These are phyloP conservation scores for Cladosporium sphaerospermum DNA, from an alignment of 2,329 filamentous ascomycete genomes.

Conservation along the genomic window DNA sequence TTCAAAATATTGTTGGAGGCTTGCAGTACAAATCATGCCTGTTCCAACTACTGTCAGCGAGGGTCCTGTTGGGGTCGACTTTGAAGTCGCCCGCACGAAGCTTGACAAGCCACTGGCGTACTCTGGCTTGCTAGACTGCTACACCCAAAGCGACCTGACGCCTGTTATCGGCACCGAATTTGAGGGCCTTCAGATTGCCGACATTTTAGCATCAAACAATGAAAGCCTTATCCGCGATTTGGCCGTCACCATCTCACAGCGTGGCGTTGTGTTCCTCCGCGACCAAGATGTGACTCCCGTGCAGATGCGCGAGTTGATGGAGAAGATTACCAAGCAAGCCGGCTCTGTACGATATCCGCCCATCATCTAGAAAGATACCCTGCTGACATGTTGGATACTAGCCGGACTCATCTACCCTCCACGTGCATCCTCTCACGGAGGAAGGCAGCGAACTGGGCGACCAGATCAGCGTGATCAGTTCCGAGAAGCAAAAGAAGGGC, in stretches of 20 bases:
- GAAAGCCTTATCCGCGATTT: constrained; percentile 16
- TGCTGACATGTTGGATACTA: constrained; percentile 16
- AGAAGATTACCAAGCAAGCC: constrained; percentile 39
- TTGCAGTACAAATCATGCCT: not conserved
- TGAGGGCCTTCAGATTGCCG: constrained; percentile 14
- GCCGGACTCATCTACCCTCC: constrained; percentile 46
- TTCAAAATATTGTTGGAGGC: no score
- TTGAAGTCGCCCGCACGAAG: not conserved
- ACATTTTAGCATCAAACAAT: constrained; percentile 14
- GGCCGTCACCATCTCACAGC: constrained; percentile 35
- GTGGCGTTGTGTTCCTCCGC: constrained; percentile 48
- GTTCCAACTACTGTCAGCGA: not conserved
- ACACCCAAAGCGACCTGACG: constrained; percentile 43
- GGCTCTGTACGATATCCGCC: constrained; percentile 31
- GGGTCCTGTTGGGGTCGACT: not conserved
- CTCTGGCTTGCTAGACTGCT: constrained; percentile 37
- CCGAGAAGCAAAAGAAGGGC: constrained; percentile 50
- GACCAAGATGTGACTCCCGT: constrained; percentile 42
- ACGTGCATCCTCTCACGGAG: constrained; percentile 51
- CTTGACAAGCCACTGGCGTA: constrained; percentile 3
- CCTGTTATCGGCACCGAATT: constrained; percentile 48
- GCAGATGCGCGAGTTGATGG: constrained; percentile 43
- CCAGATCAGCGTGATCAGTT: constrained; percentile 52
- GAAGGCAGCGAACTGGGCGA: constrained; percentile 49
- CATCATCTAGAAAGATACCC: not conserved